Evolutionary conservation across 1,139 yeast species (phyloP), one percentile per base, ranked within the genome.

Genomic region (Sugiyamaella grinbergsii): DNA sequence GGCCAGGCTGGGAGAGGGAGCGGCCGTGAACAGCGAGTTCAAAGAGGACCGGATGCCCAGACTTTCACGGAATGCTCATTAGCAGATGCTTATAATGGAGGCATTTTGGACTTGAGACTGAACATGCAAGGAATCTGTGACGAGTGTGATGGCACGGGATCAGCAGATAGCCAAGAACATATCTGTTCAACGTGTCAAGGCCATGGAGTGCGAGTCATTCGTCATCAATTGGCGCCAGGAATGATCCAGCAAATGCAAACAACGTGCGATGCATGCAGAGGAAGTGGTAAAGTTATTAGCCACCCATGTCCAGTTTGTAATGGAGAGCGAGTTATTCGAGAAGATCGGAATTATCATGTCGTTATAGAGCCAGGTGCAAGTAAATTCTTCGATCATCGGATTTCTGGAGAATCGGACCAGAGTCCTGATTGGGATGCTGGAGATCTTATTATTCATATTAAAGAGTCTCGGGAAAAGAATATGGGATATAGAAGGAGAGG

Each of bases 401-500:
- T 84, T 51, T 75, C 75, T 46, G 95, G 94, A 2, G 93, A 89
- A 66, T 93, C 94, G 5, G 95, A 91, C 64, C 85, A 82, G 64
- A 76, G 77, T 54, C 97, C 98, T 1, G 95, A 87, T 49, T 76
- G 81, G 74, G 77, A 77, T 11, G 80, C 96, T 1, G 98, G 98
- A 8, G 90, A 93, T 69, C 72, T 93, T 53, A 68, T 79, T 42
- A 74, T 90, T 18, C 75, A 73, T 39, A 66, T 89, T 40, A 66
- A 67, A 42, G 79, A 76, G 52, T 67, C 74, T 15, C 54, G 57
- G 15, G 73, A 73, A 28, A 74, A 71, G 23, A 84, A 85, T 64
- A 70, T 89, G 79, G 98, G 98, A 2, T 93, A 85, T 72, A 78
- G 96, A 66, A 79, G 98, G 60, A 77, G 89, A 53, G 86, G 86